A percentile compares a stretch with the other conserved stretches of the same genome.
Evolutionary conservation across 2,329 filamentous ascomycete genomes (phyloP).

Genomic region (Hymenoscyphus fructigenus): DNA sequence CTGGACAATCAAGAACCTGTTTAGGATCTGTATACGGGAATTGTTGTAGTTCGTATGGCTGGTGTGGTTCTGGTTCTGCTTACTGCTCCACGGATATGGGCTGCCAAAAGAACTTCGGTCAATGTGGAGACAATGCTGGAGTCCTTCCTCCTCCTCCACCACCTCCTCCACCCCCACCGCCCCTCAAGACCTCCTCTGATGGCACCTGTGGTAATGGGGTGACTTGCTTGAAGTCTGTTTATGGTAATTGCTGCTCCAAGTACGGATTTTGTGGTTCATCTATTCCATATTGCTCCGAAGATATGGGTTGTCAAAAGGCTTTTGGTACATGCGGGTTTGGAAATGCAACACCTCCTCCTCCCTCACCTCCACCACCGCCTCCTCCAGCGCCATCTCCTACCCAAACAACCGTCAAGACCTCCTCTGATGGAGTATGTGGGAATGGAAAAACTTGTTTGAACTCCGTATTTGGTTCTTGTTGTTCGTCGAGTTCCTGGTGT

Average conservation of each 20-base stretch:
- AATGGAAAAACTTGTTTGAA: conserved; percentile 10
- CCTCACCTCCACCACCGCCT: not conserved
- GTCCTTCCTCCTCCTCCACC: not conserved
- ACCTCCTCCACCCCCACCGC: not conserved
- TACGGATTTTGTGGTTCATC: conserved; percentile 17
- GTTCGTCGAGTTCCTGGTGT: conserved; percentile 11
- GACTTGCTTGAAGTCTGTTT: conserved; percentile 15
- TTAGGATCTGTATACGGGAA: conserved; percentile 15
- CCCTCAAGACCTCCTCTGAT: conserved; percentile 11
- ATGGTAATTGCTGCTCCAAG: conserved; percentile 21
- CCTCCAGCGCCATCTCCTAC: not conserved
- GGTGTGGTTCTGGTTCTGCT: conserved; percentile 16
- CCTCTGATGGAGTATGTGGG: conserved; percentile 9
- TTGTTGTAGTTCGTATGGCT: conserved; percentile 19
- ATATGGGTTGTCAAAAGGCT: conserved; percentile 20
- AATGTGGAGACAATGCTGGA: conserved; percentile 2
- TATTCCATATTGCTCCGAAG: conserved; percentile 15
- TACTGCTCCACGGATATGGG: conserved; percentile 13
- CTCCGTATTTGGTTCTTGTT: conserved; percentile 7
- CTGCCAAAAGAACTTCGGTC: conserved; percentile 12
- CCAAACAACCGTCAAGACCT: not conserved
- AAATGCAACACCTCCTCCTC: not conserved
- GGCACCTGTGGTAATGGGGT: conserved; percentile 16
- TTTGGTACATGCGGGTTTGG: conserved; percentile 19
- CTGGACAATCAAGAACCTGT: conserved; percentile 10